Evolutionary conservation across 257 asterid genomes (phyloP).

Genomic region (Solanum gracilifrons): DNA sequence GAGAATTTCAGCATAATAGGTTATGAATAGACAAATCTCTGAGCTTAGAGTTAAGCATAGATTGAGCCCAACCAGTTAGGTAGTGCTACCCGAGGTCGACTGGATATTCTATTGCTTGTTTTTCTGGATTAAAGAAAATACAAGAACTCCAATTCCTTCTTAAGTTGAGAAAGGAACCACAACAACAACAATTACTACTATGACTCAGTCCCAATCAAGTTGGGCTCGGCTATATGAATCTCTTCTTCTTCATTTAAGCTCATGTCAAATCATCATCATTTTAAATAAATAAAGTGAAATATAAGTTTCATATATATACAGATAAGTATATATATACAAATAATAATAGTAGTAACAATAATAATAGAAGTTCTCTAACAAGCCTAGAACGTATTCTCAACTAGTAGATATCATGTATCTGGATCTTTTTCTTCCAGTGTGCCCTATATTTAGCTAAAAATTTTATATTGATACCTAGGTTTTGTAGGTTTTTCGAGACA

Average conservation of each 20-base stretch:
- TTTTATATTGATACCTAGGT: neutral
- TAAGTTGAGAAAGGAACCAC: neutral
- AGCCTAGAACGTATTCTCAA: neutral
- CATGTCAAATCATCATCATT: neutral
- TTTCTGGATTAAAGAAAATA: neutral
- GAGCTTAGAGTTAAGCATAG: neutral
- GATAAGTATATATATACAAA: neutral
- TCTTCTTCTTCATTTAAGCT: neutral
- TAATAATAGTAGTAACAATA: neutral
- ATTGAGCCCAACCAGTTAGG: neutral
- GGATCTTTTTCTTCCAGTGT: neutral
- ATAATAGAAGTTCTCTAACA: neutral
- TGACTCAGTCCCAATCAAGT: neutral
- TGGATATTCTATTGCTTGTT: neutral
- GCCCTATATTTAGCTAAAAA: neutral
- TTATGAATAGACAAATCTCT: neutral
- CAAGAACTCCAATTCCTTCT: neutral
- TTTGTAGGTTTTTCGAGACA: neutral
- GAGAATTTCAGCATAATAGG: neutral
- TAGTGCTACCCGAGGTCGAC: neutral
- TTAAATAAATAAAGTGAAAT: neutral
- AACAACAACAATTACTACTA: neutral
- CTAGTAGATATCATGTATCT: neutral
- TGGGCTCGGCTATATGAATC: neutral
- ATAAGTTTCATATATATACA: neutral